These are phyloP conservation scores for Trichoderma afroharzianum DNA, from an alignment of 2,329 filamentous ascomycete genomes.

Conservation along the genomic window DNA sequence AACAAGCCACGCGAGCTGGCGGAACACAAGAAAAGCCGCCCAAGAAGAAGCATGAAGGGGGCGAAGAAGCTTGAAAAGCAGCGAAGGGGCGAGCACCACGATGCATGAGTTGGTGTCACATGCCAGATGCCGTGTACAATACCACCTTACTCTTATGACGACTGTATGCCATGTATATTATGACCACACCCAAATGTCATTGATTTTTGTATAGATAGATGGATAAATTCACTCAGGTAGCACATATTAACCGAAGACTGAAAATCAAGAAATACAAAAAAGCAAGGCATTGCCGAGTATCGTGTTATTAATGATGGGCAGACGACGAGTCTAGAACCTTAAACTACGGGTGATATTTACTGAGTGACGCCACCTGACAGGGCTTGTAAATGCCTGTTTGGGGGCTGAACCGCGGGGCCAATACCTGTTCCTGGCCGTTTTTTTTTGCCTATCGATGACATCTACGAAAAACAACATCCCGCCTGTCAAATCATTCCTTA, in stretches of 20 bases:
- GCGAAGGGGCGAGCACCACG: slow-evolving; percentile 26
- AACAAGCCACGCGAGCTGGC: slow-evolving; percentile 52
- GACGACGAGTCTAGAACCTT: neutral
- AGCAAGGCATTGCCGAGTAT: neutral
- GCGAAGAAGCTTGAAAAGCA: slow-evolving; percentile 41
- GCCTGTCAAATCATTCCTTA: neutral
- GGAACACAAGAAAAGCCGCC: slow-evolving; percentile 51
- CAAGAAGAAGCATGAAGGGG: slow-evolving; percentile 67
- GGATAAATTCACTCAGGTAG: neutral
- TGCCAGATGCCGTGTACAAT: slow-evolving; percentile 2
- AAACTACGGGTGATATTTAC: neutral
- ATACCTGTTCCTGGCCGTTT: slow-evolving; percentile 7
- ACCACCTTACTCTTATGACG: neutral
- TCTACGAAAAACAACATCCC: neutral
- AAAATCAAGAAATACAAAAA: neutral
- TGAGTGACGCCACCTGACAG: slow-evolving; percentile 15
- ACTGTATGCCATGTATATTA: neutral
- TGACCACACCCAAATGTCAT: neutral
- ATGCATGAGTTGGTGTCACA: slow-evolving; percentile 9
- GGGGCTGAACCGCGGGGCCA: slow-evolving; percentile 1
- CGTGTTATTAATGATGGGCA: neutral
- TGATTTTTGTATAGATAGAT: neutral
- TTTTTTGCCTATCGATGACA: slow-evolving; percentile 5
- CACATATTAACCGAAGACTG: neutral
- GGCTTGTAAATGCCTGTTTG: neutral